These are phyloP conservation scores for Naganishia albida DNA, from an alignment of 1,284 basidiomycete genomes.

Conservation along the genomic window DNA sequence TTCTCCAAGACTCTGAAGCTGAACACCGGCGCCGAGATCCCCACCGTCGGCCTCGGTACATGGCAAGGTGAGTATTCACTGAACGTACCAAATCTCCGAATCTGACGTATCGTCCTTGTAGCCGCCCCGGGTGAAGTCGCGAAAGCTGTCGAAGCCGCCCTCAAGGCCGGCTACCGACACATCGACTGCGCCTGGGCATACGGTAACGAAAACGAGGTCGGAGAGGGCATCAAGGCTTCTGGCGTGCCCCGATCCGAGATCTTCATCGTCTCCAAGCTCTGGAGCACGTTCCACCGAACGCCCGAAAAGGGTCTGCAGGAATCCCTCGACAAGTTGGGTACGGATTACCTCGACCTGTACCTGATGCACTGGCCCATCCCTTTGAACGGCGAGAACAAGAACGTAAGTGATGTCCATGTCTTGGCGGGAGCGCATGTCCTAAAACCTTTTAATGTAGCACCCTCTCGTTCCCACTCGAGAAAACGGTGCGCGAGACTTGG, in stretches of 20 bases:
- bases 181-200: slow-evolving; percentile 76
- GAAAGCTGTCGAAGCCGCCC: slow-evolving; percentile 52
- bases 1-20: slow-evolving; percentile 29
- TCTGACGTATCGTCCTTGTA: background rate
- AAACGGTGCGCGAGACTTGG: slow-evolving; percentile 59
- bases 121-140: slow-evolving; percentile 52
- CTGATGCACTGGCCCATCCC: slow-evolving; percentile 69
- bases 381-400: slow-evolving; percentile 29
- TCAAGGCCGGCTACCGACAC: slow-evolving; percentile 64
- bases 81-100: background rate
- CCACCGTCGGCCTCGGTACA: slow-evolving; percentile 28
- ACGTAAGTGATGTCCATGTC: slow-evolving; percentile 1
- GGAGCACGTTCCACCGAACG: slow-evolving; percentile 53
- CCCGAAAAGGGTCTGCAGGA: slow-evolving; percentile 66
- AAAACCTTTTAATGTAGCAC: slow-evolving; percentile 65
- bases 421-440: background rate
- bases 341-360: slow-evolving; percentile 76
- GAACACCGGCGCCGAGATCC: slow-evolving; percentile 32
- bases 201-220: slow-evolving; percentile 82
- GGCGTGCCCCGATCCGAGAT: slow-evolving; percentile 65
- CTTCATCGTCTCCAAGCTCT: slow-evolving; percentile 71
- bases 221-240: slow-evolving; percentile 66
- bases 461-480: slow-evolving; percentile 66
- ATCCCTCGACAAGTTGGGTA: slow-evolving; percentile 68
- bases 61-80: slow-evolving; percentile 51